Evolutionary conservation across 2,329 filamentous ascomycete species (phyloP), one percentile per base, ranked within the genome.

Genomic region (Ciborinia camelliae): DNA sequence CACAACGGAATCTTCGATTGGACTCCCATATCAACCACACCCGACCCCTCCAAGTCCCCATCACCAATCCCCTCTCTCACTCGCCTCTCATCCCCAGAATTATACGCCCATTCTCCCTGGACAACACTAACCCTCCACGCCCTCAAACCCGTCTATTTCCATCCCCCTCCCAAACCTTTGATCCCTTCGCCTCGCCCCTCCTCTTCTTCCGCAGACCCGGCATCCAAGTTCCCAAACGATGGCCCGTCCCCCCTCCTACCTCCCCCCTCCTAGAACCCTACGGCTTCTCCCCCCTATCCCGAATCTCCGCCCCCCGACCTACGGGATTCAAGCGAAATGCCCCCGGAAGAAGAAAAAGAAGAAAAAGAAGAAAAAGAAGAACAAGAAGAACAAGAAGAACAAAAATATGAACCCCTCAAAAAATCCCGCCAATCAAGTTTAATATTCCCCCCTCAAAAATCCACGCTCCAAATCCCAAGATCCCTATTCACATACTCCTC

Each of bases 1-100:
- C 82, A 82, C 74, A 85, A 88, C 68, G 86, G 84, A 50, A 79
- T 88, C 65, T 88, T 86, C 75, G 82, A 88, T 76, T 88, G 86
- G 86, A 85, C 84, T 64, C 82, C 79, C 73, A 84, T 87, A 65
- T 78, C 86, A 6, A 82, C 0, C 79, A 82, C 79, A 82, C 67
- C 82, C 14, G 32, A 54, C 37, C 37, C 39, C 48, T 18, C 50
- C 45, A 45, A 52, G 30, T 18, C 18, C 20, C 8, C 61, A 30
- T 57, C 51, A 15, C 32, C 9, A 50, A 51, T 28, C 10, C 39
- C 14, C 14, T 26, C 54, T 23, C 43, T 23, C 28, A n/a, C 30
- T 58, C 20, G 28, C 10, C 18, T 39, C 35, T 45, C 35, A 14
- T 48, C n/a, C 9, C 15, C 18, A 43, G 20, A 35, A n/a, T 23